phyloP scores from a whole-genome alignment of 2,329 filamentous ascomycete genomes.

The Aspergillus thermomutatus region DNA sequence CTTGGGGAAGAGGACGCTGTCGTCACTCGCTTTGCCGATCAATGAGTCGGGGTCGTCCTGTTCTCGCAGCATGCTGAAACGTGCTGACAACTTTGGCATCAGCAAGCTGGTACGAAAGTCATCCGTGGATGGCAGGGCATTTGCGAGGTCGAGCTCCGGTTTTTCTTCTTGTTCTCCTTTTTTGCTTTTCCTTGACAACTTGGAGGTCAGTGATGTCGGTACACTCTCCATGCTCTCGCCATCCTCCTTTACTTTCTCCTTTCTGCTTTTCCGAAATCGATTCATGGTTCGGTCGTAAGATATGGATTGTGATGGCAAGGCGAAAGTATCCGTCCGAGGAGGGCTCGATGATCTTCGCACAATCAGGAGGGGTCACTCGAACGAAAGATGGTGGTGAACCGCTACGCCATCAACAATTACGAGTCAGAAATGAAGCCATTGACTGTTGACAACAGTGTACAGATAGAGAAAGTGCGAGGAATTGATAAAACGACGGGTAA shows the following conservation, averaged over 20 bases:
- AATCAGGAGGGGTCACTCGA: background rate
- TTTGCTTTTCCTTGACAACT: constrained; percentile 51
- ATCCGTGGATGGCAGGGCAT: constrained; percentile 74
- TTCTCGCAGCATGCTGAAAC: constrained; percentile 95
- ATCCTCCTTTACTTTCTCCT: constrained; percentile 27
- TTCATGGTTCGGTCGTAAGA: constrained; percentile 31
- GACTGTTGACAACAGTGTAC: background rate
- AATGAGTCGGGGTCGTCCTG: constrained; percentile 88
- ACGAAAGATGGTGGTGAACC: background rate
- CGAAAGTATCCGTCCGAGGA: background rate
- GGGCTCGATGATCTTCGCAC: background rate
- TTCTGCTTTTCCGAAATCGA: constrained; percentile 41
- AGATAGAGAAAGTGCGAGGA: background rate
- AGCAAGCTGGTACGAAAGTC: constrained; percentile 93
- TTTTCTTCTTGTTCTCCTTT: constrained; percentile 47
- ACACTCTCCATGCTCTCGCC: constrained; percentile 38
- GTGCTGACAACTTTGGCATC: constrained; percentile 90
- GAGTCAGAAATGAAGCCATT: background rate
- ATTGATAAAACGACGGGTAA: background rate
- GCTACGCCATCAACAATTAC: background rate
- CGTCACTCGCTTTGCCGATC: constrained; percentile 90
- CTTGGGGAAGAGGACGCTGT: constrained; percentile 83
- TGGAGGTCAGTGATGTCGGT: constrained; percentile 31
- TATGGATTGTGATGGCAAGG: background rate
- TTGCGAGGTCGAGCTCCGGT: constrained; percentile 65